Conservation (phyloP, 2,329 filamentous ascomycete genomes). For the Leptographium wingfieldii region DNA sequence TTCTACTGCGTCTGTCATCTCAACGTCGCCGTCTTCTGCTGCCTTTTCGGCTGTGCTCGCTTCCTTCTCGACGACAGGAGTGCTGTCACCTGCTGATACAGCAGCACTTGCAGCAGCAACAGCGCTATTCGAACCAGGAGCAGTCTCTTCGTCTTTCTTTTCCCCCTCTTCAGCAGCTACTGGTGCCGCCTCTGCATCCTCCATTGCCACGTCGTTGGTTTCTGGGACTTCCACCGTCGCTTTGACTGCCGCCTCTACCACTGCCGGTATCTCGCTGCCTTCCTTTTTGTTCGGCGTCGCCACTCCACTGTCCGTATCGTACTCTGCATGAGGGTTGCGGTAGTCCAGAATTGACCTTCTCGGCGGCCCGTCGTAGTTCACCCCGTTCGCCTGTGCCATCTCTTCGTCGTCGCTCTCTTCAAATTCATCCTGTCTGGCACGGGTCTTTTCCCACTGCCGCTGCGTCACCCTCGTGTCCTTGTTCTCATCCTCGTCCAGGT, state of each 20-base stretch:
- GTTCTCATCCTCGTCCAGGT: slow-evolving; percentile 73
- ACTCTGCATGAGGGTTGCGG: slow-evolving; percentile 31
- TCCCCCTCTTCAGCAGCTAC: slow-evolving; percentile 16
- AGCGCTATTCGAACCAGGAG: background rate
- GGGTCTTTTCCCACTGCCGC: slow-evolving; percentile 67
- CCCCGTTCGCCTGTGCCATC: slow-evolving; percentile 58
- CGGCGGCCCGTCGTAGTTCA: slow-evolving; percentile 30
- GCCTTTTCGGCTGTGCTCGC: background rate
- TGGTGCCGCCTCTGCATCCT: slow-evolving; percentile 17
- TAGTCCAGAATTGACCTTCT: slow-evolving; percentile 41
- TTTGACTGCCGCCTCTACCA: slow-evolving; percentile 1
- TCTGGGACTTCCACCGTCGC: slow-evolving; percentile 14
- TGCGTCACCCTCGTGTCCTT: slow-evolving; percentile 73
- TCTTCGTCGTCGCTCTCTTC: slow-evolving; percentile 88
- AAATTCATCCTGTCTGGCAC: slow-evolving; percentile 66
- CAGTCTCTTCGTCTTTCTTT: slow-evolving; percentile 19
- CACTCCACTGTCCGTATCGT: slow-evolving; percentile 19
- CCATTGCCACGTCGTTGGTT: slow-evolving; percentile 21
- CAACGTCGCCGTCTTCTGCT: slow-evolving; percentile 33
- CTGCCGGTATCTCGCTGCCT: background rate
- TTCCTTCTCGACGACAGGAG: background rate
- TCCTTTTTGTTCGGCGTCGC: background rate
- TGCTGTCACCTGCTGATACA: slow-evolving; percentile 9
- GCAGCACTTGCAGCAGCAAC: background rate
- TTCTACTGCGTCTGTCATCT: slow-evolving; percentile 24